A percentile compares a stretch with the other conserved stretches of the same genome.
phyloP scores from a whole-genome alignment of 192 early-diverging fungal species.

The Linnemannia schmuckeri region DNA sequence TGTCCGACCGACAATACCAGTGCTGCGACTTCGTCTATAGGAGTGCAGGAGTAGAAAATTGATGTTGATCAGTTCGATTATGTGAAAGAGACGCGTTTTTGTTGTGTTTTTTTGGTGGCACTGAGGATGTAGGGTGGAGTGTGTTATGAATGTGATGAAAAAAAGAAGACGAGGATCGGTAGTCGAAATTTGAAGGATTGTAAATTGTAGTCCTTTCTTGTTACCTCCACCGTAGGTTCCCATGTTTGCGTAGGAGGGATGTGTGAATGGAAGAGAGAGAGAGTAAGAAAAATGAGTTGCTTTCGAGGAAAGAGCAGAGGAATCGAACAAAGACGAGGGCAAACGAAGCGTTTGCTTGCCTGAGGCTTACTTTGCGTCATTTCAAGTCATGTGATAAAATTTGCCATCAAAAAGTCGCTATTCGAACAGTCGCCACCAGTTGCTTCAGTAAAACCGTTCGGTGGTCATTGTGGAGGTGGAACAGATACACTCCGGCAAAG shows the following conservation, averaged over 20 bases:
- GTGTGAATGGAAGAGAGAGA: not conserved
- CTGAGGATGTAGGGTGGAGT: not conserved
- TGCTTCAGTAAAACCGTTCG: too few relatives aligned
- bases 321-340: not conserved
- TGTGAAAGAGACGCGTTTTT: constrained; percentile 4
- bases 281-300: not conserved
- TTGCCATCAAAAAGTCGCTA: not conserved
- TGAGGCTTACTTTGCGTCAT: not conserved
- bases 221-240: constrained; percentile 58
- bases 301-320: not conserved
- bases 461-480: too few relatives aligned
- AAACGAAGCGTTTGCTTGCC: constrained; percentile 4
- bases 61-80: constrained; percentile 1
- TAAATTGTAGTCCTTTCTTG: not conserved
- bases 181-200: not conserved
- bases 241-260: constrained; percentile 11
- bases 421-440: too few relatives aligned
- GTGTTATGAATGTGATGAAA: not conserved
- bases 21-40: constrained; percentile 91
- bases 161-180: not conserved
- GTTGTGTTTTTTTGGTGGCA: not conserved
- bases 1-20: constrained; percentile 95
- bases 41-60: not conserved
- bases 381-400: not conserved
- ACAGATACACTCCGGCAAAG: too few relatives aligned